Evolutionary conservation across 768 basidiomycete genomes (phyloP).

Genomic region (Hericium alpestre): DNA sequence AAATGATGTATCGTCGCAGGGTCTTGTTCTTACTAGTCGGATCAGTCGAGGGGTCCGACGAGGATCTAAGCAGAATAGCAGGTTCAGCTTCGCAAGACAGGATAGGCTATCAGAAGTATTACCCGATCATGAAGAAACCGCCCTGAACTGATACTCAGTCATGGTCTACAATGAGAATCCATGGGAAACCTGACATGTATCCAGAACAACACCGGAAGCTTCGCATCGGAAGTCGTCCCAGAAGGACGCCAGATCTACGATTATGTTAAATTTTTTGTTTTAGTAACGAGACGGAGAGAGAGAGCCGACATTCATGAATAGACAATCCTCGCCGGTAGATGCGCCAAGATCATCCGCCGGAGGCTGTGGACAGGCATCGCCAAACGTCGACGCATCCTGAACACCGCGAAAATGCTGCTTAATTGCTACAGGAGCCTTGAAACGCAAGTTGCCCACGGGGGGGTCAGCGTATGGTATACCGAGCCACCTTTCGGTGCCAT

Average conservation of each 20-base stretch:
- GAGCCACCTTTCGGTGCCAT: neutral
- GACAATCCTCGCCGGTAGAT: constrained; percentile 40
- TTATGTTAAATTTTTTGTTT: too few species aligned
- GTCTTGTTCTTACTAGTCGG: constrained; percentile 31
- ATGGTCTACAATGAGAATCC: neutral
- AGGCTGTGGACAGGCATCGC: constrained; percentile 46
- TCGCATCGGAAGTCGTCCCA: constrained; percentile 14
- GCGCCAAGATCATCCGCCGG: constrained; percentile 27
- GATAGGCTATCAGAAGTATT: constrained; percentile 21
- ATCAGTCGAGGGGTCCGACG: constrained; percentile 30
- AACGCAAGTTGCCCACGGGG: constrained; percentile 14
- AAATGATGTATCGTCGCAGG: neutral
- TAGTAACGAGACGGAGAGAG: neutral
- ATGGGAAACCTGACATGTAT: constrained; percentile 19
- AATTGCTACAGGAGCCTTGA: constrained; percentile 42
- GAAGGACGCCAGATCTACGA: constrained; percentile 21
- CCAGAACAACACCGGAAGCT: constrained; percentile 25
- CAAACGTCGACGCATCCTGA: constrained; percentile 36
- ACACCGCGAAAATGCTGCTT: constrained; percentile 21
- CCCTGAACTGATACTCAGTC: constrained; percentile 24
- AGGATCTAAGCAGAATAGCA: constrained; percentile 23
- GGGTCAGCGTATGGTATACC: neutral
- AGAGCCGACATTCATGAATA: constrained; percentile 38
- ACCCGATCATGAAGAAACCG: constrained; percentile 39
- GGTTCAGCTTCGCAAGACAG: constrained; percentile 16